Evolutionary conservation across 1,139 yeast species (phyloP), one percentile per base, ranked within the genome.

Genomic region (Eremothecium cymbalariae): DNA sequence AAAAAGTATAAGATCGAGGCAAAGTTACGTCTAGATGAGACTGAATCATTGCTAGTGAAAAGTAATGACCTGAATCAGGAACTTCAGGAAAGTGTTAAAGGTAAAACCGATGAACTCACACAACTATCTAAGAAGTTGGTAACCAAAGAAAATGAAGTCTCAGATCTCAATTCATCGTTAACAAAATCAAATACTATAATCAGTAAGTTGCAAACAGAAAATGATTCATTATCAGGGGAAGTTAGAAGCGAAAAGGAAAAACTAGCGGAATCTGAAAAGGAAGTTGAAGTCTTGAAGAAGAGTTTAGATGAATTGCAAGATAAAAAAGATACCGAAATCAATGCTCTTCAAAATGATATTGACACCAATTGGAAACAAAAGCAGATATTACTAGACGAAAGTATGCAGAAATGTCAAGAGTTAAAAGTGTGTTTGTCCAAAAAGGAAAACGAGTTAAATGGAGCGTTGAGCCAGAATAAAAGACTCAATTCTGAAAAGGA

Each of bases 291-390:
- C 21, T 31, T 38, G 21, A 36, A 34, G 12, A 31, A 24, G 6
- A 33, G 32, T 28, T 20, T 40, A 7, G 32, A 23, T 6, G 15
- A 25, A n/a, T 28, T 26, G 17, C 19, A 26, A 11, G 17, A 19
- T 2, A 31, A 32, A 16, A 15, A 30, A 30, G 12, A 21, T 23
- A 30, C 28, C 26, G 29, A 21, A 15, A 23, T 30, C 9, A 22
- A 13, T 5, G 13, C 27, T 13, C 32, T 30, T 7, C 18, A 31
- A 16, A 19, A 20, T 8, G 29, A 33, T 7, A 28, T 20, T 15
- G 32, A 37, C 17, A 15, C 16, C 25, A 22, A 38, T 27, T 39
- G 31, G 28, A 37, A 34, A 28, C 18, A 25, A 29, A 28, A 38
- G 20, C 25, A 18, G 25, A 32, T 33, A 14, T 30, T 33, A 18